Evolutionary conservation across 176 grass and related monocot species (phyloP).

Genomic region (Guadua angustifolia): DNA sequence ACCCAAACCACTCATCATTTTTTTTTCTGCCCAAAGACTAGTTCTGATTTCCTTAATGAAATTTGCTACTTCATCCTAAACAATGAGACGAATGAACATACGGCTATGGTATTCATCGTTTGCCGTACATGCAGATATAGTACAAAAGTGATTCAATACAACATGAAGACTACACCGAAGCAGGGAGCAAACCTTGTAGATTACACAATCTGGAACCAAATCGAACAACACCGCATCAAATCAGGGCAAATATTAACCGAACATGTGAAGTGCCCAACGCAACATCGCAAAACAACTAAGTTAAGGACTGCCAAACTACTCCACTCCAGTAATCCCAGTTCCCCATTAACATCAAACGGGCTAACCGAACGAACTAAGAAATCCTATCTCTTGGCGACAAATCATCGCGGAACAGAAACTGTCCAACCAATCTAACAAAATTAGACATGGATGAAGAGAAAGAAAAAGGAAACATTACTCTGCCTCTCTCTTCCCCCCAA

Average conservation of each 20-base stretch:
- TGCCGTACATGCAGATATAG: background rate
- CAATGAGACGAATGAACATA: background rate
- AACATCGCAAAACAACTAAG: background rate
- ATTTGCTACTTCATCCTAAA: background rate
- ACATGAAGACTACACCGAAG: background rate
- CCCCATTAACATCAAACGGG: background rate
- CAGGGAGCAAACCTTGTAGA: background rate
- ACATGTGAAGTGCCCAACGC: background rate
- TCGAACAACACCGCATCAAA: background rate
- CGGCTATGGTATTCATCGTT: background rate
- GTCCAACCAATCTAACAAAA: background rate
- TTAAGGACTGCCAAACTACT: background rate
- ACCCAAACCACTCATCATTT: slow-evolving; percentile 24
- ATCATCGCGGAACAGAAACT: background rate
- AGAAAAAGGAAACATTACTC: background rate
- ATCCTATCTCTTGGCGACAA: background rate
- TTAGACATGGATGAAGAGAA: background rate
- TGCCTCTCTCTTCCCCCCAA: background rate
- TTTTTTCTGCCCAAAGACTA: background rate
- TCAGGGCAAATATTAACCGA: background rate
- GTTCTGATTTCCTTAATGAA: too few species aligned
- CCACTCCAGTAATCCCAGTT: background rate
- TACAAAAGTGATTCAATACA: background rate
- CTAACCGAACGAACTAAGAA: background rate
- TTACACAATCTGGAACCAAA: background rate